Evolutionary conservation across 2,329 filamentous ascomycete species (phyloP).

Genomic region (Colletotrichum sp.): DNA sequence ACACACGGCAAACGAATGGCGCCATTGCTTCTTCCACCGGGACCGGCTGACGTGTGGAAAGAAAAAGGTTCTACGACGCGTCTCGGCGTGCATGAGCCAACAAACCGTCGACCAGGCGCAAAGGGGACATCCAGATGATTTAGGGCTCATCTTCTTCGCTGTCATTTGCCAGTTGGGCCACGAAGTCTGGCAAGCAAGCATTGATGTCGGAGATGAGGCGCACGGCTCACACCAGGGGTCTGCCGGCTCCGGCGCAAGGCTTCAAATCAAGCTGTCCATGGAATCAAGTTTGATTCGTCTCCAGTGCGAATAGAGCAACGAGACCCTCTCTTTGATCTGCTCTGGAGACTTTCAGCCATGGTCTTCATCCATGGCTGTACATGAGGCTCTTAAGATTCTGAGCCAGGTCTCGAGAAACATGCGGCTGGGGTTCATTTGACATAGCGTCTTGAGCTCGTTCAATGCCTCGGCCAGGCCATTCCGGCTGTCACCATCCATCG

Average conservation of each 20-base stretch:
- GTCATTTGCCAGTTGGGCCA: background rate
- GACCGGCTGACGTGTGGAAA: background rate
- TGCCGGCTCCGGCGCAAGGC: constrained; percentile 6
- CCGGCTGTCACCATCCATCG: background rate
- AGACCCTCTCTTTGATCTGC: background rate
- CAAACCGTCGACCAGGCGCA: background rate
- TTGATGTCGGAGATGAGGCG: constrained; percentile 43
- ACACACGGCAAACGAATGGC: background rate
- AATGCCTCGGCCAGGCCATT: background rate
- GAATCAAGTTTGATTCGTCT: background rate
- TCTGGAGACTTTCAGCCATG: background rate
- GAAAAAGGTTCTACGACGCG: background rate
- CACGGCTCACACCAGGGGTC: constrained; percentile 25
- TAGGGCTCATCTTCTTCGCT: background rate
- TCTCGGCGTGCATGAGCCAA: background rate
- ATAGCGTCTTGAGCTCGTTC: background rate
- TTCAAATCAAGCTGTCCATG: background rate
- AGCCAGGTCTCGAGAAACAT: background rate
- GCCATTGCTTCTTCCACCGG: background rate
- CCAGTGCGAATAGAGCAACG: background rate
- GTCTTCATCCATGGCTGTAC: background rate
- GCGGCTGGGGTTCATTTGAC: background rate
- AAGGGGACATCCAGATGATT: background rate
- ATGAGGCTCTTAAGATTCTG: background rate
- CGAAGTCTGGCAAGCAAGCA: constrained; percentile 24